Evolutionary conservation across 78 protist species (phyloP).

Genomic region (Dictyostelium brefeldianum): DNA sequence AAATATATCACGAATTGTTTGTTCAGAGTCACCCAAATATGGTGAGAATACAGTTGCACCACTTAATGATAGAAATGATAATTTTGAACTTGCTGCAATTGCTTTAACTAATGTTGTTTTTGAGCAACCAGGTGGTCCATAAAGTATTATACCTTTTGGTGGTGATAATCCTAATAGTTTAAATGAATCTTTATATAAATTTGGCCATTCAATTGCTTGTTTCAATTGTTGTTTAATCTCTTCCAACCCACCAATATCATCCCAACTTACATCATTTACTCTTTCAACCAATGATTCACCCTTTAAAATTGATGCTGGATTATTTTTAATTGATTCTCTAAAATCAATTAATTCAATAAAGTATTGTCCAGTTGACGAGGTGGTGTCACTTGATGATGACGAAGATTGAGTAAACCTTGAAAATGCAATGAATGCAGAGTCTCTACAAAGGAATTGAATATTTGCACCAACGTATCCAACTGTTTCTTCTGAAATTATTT

Average conservation of each 20-base stretch:
- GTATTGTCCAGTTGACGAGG: not conserved
- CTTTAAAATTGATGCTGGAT: constrained; percentile 57
- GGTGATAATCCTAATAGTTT: constrained; percentile 86
- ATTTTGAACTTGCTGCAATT: constrained; percentile 64
- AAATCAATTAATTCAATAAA: constrained; percentile 32
- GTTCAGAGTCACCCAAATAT: constrained; percentile 93
- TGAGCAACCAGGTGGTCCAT: constrained; percentile 96
- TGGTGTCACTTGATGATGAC: too few species aligned
- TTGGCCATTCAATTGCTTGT: constrained; percentile 89
- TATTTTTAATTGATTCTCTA: constrained; percentile 31
- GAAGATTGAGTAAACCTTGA: not conserved
- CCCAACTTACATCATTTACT: constrained; percentile 68
- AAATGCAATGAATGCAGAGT: constrained; percentile 70
- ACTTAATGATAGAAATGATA: constrained; percentile 84
- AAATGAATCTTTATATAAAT: constrained; percentile 70
- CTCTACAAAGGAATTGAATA: constrained; percentile 71
- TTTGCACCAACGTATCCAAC: constrained; percentile 86
- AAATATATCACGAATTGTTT: constrained; percentile 78
- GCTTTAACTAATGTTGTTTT: constrained; percentile 95
- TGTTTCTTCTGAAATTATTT: constrained; percentile 34
- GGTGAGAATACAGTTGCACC: constrained; percentile 92
- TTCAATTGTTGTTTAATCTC: constrained; percentile 47
- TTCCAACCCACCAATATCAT: constrained; percentile 91
- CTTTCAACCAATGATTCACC: constrained; percentile 17
- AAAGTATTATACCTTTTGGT: constrained; percentile 90